Conservation (phyloP, 1,284 basidiomycete genomes). For the Moesziomyces antarcticus region DNA sequence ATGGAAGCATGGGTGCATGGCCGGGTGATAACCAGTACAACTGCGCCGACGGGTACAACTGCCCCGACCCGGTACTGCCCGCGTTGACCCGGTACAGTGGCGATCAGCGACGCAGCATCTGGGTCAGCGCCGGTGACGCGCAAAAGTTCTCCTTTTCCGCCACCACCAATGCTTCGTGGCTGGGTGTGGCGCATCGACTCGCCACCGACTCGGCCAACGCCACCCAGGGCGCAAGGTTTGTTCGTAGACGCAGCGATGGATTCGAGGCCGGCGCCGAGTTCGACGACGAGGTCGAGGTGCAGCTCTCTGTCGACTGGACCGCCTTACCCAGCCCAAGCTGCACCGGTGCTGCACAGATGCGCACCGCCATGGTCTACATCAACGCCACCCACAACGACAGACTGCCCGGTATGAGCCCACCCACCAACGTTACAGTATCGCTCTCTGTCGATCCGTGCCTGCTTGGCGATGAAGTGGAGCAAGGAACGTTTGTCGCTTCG, state of each 20-base stretch:
- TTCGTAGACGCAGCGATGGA: constrained; percentile 10
- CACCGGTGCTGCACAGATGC: constrained; percentile 1
- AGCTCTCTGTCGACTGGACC: constrained; percentile 18
- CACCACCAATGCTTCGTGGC: constrained; percentile 18
- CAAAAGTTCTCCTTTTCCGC: constrained; percentile 18
- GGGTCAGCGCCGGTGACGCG: constrained; percentile 24
- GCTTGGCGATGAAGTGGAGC: constrained; percentile 70
- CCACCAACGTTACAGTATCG: constrained; percentile 22
- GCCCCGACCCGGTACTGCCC: constrained; percentile 19
- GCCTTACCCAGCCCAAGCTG: constrained; percentile 8
- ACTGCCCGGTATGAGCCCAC: constrained; percentile 23
- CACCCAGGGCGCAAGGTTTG: background rate
- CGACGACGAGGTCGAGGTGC: constrained; percentile 28
- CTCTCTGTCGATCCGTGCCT: constrained; percentile 70
- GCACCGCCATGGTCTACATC: constrained; percentile 27
- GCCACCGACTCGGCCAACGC: constrained; percentile 3
- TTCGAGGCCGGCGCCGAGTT: constrained; percentile 22
- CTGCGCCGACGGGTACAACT: constrained; percentile 34
- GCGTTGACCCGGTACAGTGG: constrained; percentile 20
- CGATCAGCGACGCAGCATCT: constrained; percentile 18
- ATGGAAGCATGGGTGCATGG: constrained; percentile 40
- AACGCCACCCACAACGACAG: constrained; percentile 12
- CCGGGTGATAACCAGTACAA: constrained; percentile 41
- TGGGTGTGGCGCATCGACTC: constrained; percentile 14
- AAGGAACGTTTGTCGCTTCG: constrained; percentile 69